Conservation (phyloP, 257 asterid species). For the Lantana camara region DNA sequence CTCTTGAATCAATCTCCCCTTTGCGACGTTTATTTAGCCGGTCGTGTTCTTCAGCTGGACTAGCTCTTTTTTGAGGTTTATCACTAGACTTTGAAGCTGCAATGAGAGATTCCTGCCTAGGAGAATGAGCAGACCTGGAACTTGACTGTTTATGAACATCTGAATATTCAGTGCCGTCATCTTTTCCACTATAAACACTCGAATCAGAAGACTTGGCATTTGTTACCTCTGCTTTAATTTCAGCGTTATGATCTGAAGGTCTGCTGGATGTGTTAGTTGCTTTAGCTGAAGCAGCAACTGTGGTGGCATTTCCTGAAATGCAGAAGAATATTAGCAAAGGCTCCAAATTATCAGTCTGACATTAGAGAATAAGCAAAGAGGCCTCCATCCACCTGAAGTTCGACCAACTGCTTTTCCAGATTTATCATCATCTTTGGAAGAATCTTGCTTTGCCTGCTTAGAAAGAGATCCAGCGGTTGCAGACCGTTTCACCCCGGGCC, state of each 20-base stretch:
- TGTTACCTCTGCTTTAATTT: conserved; percentile 51
- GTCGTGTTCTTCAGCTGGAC: conserved; percentile 86
- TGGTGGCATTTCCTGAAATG: conserved; percentile 56
- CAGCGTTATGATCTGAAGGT: conserved; percentile 54
- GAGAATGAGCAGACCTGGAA: conserved; percentile 73
- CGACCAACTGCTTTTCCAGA: conserved; percentile 60
- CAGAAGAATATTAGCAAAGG: conserved; percentile 42
- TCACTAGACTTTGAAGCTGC: conserved; percentile 57
- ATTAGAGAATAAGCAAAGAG: conserved; percentile 33
- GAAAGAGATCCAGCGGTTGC: conserved; percentile 57
- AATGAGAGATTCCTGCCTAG: conserved; percentile 61
- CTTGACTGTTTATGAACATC: conserved; percentile 59
- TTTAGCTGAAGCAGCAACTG: conserved; percentile 48
- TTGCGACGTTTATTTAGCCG: conserved; percentile 84
- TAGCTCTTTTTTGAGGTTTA: conserved; percentile 77
- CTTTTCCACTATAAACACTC: conserved; percentile 58
- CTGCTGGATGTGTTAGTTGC: conserved; percentile 48
- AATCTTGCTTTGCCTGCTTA: conserved; percentile 78
- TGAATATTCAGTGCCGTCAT: conserved; percentile 58
- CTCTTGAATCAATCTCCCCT: conserved; percentile 76
- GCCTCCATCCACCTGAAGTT: conserved; percentile 43
- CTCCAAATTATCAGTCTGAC: conserved; percentile 37
- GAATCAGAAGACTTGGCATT: conserved; percentile 56
- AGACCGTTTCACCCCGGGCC: conserved; percentile 64
- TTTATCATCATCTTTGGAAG: conserved; percentile 71